A percentile compares a stretch with the other conserved stretches of the same genome.
Conservation (phyloP, 305 asterid species). For the Fraxinus xanthoxyloides region DNA sequence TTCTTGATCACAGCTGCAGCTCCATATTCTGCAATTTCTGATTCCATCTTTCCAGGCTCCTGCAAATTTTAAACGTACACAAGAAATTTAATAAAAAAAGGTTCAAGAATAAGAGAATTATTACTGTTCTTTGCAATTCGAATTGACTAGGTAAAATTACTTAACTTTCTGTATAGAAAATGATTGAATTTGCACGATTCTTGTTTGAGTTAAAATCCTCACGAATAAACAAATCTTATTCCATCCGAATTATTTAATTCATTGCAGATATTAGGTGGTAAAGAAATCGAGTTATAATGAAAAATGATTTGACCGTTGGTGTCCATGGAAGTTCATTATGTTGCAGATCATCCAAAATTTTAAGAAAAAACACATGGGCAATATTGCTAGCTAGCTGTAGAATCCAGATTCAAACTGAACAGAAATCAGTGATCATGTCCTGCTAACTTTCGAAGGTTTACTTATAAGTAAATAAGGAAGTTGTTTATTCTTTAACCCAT, state of each 20-base stretch:
- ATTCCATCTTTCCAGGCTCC: slow-evolving; percentile 75
- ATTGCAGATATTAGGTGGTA: too few species aligned
- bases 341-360: too few species aligned
- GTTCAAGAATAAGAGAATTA: neutral
- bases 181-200: neutral
- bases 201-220: neutral
- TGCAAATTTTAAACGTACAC: slow-evolving; percentile 13
- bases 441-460: neutral
- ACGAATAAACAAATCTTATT: neutral
- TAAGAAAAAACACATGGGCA: neutral
- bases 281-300: too few species aligned
- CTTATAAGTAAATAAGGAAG: neutral
- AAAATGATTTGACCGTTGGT: too few species aligned
- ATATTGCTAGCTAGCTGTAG: neutral
- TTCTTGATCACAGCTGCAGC: slow-evolving; percentile 61
- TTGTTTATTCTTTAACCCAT: too few species aligned
- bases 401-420: neutral
- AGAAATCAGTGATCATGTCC: neutral
- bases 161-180: neutral
- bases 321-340: neutral
- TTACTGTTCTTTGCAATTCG: too few species aligned
- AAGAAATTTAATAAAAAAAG: neutral
- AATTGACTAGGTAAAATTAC: too few species aligned
- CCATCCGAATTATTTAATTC: neutral
- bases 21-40: slow-evolving; percentile 58